phyloP scores from a whole-genome alignment of 2,329 filamentous ascomycete genomes.

The Pseudogymnoascus sp. region DNA sequence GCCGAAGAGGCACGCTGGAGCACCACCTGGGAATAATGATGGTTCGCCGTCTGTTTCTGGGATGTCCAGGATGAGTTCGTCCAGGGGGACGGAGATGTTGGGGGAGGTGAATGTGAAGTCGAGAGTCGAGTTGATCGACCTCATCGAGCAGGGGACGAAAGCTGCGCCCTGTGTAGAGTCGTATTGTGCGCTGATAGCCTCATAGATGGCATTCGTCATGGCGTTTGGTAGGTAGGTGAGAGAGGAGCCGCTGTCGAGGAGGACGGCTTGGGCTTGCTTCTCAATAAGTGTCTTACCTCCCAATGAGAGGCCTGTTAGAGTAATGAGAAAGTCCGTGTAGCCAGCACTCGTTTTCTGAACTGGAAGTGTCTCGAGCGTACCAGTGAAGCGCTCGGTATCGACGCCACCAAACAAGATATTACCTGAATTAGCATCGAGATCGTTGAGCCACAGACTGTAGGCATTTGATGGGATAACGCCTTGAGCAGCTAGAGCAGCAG shows the following conservation, averaged over 20 bases:
- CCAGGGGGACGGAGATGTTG: conserved; percentile 48
- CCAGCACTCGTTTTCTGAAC: conserved; percentile 47
- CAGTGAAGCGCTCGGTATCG: conserved; percentile 57
- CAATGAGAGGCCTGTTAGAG: conserved; percentile 52
- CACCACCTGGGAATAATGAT: conserved; percentile 47
- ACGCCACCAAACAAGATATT: conserved; percentile 70
- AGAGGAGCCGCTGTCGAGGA: conserved; percentile 65
- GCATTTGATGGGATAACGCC: conserved; percentile 58
- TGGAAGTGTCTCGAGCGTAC: conserved; percentile 58
- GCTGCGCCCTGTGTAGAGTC: conserved; percentile 45
- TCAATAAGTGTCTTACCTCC: conserved; percentile 37
- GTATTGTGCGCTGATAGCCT: conserved; percentile 52
- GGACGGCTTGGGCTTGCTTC: conserved; percentile 50
- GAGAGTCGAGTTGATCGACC: conserved; percentile 35
- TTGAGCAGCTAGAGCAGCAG: conserved; percentile 53
- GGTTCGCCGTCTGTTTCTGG: conserved; percentile 38
- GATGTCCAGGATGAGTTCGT: conserved; percentile 52
- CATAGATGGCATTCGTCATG: conserved; percentile 48
- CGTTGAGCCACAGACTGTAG: conserved; percentile 71
- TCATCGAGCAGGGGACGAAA: conserved; percentile 54
- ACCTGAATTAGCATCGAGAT: conserved; percentile 57
- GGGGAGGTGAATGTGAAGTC: conserved; percentile 49
- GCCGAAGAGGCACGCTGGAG: conserved; percentile 58
- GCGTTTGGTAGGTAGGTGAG: conserved; percentile 59
- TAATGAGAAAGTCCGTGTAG: conserved; percentile 61